Conservation (phyloP, 345 rosid species). For the Arabidopsis arenosa region DNA sequence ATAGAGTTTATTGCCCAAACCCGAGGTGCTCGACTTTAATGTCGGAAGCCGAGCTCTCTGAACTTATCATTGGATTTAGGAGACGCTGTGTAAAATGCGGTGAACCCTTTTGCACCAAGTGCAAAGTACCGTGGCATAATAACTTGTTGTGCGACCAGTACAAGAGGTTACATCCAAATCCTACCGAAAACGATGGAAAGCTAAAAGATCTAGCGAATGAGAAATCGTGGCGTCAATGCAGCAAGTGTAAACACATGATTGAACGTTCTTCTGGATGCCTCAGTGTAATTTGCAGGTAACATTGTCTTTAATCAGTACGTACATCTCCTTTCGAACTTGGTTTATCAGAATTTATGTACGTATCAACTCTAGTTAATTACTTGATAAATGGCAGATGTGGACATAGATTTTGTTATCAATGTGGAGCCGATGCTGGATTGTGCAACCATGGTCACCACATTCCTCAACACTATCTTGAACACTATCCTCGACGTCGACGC, state of each 20-base stretch:
- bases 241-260: constrained; percentile 4
- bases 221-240: background rate
- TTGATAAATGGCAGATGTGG: constrained; percentile 1
- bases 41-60: background rate
- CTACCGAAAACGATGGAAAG: background rate
- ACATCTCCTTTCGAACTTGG: background rate
- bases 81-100: background rate
- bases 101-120: background rate
- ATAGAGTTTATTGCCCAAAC: constrained; percentile 3
- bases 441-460: too few relatives aligned
- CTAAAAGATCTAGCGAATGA: background rate
- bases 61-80: background rate
- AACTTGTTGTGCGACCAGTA: background rate
- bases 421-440: too few relatives aligned
- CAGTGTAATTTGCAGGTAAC: background rate
- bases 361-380: background rate
- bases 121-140: background rate
- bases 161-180: background rate
- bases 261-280: background rate
- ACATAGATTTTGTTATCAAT: background rate
- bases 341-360: background rate
- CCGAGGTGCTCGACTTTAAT: constrained; percentile 1
- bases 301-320: background rate
- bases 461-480: too few relatives aligned
- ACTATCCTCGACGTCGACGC: too few relatives aligned